Evolutionary conservation across 2,329 filamentous ascomycete genomes (phyloP), one percentile per base, ranked within the genome.

Genomic region (Dichotomopilus funicola): DNA sequence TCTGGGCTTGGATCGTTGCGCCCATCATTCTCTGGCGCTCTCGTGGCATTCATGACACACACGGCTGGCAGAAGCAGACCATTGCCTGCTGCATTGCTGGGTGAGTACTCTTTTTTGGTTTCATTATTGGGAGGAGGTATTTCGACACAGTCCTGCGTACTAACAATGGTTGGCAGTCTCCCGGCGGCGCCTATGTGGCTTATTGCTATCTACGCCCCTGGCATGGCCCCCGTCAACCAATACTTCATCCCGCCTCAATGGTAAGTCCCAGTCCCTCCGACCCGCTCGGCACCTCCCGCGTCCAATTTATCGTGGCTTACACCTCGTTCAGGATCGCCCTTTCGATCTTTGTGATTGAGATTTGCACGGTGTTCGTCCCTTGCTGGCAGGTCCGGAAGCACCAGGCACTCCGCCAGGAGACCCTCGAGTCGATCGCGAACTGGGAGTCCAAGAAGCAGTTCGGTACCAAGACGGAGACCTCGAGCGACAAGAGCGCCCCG

Each of bases 141-240:
- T 19, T 37, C 36, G 6, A 8, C 13, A 12, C 5, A 9, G 6
- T 9, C 3, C 33, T 4, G 10, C n/a, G n/a, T 11, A 41, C 6
- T 12, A 31, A 11, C 44, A 60, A 47, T 57, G 35, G 6, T 5
- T 34, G 35, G 47, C 45, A 83, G 81, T 54, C 75, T 88, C 19
- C 83, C 79, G 54, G 83, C 83, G 27, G 80, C 83, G 7, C 85
- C 85, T 0, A 77, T 88, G 71, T 88, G 84, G 84, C 75, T 88
- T 40, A 68, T 84, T 31, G 84, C 81, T 53, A 70, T 82, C 11
- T 76, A 80, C 56, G 73, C 74, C 3, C 76, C 79, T 5, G 72
- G 61, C 7, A 78, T 85, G 72, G 71, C 68, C 1, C 64, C 69
- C 0, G 68, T 85, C 53, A 84, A 85, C 65, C 64, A 69, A 10